Conservation (phyloP, 2,329 filamentous ascomycete genomes). For the Chrysosporium queenslandicum region DNA sequence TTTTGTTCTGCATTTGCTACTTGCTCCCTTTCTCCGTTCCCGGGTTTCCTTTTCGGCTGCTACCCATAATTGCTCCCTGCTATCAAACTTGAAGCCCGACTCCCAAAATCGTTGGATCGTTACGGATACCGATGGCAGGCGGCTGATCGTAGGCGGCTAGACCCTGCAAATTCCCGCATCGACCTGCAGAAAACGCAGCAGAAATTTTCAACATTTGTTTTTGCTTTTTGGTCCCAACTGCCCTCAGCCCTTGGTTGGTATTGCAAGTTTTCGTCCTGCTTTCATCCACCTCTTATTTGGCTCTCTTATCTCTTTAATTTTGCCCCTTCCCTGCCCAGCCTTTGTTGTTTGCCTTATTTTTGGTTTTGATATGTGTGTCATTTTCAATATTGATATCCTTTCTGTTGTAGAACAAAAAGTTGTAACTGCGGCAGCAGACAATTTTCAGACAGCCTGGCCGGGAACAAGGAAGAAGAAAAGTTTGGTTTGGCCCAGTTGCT, state of each 20-base stretch:
- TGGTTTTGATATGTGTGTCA: not conserved
- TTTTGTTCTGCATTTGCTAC: not conserved
- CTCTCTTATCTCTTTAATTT: not conserved
- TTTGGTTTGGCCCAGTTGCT: not conserved
- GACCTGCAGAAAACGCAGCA: slow-evolving; percentile 8
- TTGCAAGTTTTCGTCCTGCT: slow-evolving; percentile 3
- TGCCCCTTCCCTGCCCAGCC: not conserved
- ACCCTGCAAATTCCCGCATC: slow-evolving; percentile 15
- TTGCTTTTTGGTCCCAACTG: slow-evolving; percentile 4
- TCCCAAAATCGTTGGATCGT: not conserved
- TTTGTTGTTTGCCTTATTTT: not conserved
- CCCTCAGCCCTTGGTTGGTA: not conserved
- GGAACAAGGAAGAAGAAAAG: slow-evolving; percentile 7
- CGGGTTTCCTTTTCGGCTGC: not conserved
- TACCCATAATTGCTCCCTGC: not conserved
- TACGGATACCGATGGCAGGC: not conserved
- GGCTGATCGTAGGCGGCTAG: slow-evolving; percentile 15
- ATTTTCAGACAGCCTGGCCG: not conserved
- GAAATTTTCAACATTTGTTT: slow-evolving; percentile 4
- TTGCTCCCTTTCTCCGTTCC: not conserved
- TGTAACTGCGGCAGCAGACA: not conserved
- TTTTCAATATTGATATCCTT: not conserved
- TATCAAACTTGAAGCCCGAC: not conserved
- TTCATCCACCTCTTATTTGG: not conserved
- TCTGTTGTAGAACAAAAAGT: not conserved